Conservation (phyloP, 1,284 basidiomycete species). For the Porogramme epimiltina region DNA sequence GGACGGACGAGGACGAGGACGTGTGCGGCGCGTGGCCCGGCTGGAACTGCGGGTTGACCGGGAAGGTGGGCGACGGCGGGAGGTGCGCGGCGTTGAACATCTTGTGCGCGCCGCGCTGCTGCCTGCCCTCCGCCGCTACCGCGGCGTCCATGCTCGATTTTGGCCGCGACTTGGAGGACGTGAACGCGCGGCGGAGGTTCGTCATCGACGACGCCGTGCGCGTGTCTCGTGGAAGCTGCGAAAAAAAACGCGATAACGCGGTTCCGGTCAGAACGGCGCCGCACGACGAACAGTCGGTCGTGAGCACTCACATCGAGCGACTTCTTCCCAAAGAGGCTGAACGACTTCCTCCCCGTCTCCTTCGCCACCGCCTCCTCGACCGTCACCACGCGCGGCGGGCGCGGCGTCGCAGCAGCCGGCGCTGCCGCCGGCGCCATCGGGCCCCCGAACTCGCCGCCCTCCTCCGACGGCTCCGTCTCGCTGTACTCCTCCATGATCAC, state of each 20-base stretch:
- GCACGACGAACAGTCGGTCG: too few species aligned
- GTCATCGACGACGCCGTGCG: constrained; percentile 27
- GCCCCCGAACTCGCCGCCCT: constrained; percentile 10
- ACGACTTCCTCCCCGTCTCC: constrained; percentile 19
- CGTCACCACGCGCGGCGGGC: constrained; percentile 8
- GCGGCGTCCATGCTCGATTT: constrained; percentile 19
- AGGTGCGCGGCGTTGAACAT: constrained; percentile 18
- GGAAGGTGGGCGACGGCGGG: constrained; percentile 13
- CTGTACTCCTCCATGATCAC: constrained; percentile 17
- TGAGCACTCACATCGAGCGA: constrained; percentile 13
- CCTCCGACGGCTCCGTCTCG: constrained; percentile 18
- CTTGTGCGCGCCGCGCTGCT: constrained; percentile 4
- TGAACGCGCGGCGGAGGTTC: constrained; percentile 33
- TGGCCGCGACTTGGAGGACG: constrained; percentile 21
- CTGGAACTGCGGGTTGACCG: neutral
- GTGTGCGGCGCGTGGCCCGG: neutral
- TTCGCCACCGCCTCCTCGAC: constrained; percentile 10
- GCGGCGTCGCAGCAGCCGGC: neutral
- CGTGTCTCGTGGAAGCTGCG: constrained; percentile 11
- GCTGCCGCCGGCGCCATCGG: neutral
- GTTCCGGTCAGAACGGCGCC: neutral
- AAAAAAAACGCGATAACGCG: too few species aligned
- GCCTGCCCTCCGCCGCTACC: neutral
- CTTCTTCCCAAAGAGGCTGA: constrained; percentile 23
- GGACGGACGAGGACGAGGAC: constrained; percentile 1